Conservation (phyloP, 305 asterid genomes). For the Rubia peregrina region DNA sequence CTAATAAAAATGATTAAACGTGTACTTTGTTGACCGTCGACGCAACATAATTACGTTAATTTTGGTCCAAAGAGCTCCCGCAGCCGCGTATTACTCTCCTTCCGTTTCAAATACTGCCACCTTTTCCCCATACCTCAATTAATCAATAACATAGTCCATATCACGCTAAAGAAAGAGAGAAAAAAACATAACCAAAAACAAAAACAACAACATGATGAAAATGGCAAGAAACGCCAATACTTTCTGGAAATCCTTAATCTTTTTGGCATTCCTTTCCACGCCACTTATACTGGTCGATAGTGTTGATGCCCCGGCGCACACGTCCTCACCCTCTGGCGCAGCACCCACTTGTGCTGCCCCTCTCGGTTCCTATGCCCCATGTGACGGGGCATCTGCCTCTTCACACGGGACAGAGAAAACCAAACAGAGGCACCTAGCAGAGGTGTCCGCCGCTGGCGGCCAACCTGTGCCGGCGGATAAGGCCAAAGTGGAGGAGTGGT, state of each 20-base stretch:
- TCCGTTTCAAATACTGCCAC: not conserved
- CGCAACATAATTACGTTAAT: not conserved
- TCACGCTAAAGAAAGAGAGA: not conserved
- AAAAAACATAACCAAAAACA: not conserved
- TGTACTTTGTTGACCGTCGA: not conserved
- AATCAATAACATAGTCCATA: not conserved
- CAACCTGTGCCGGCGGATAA: constrained; percentile 35
- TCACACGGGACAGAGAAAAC: too few relatives aligned
- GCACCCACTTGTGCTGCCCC: not conserved
- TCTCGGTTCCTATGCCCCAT: too few relatives aligned
- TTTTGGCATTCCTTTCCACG: not conserved
- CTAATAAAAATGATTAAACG: too few relatives aligned
- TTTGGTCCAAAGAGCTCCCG: not conserved
- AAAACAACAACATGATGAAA: not conserved
- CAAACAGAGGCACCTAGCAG: not conserved
- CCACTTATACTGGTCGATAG: not conserved
- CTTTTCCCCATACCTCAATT: not conserved
- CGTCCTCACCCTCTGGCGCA: too few relatives aligned
- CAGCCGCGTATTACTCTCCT: not conserved
- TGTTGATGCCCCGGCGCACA: not conserved
- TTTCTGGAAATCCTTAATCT: not conserved
- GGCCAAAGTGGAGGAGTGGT: constrained; percentile 43
- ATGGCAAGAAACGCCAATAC: not conserved
- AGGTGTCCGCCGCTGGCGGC: constrained; percentile 17
- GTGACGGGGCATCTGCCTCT: too few relatives aligned